Conservation (phyloP, 257 asterid species). For the Lycium ferocissimum region DNA sequence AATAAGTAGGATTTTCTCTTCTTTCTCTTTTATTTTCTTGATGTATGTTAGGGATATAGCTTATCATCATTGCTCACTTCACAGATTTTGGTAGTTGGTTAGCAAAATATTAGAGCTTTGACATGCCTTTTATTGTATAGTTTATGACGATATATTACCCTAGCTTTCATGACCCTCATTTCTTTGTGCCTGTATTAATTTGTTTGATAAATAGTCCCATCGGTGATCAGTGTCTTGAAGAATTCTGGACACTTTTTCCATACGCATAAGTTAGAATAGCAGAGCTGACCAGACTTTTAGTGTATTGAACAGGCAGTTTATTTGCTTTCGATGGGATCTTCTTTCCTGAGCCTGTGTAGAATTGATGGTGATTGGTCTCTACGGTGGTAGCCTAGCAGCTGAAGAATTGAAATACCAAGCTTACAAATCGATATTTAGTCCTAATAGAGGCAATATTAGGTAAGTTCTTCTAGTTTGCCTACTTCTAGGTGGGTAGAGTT, state of each 20-base stretch:
- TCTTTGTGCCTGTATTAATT: neutral
- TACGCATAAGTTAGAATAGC: neutral
- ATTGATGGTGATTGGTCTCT: too few species aligned
- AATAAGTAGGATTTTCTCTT: too few species aligned
- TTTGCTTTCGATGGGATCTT: too few species aligned
- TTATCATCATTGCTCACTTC: too few species aligned
- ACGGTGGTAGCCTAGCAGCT: too few species aligned
- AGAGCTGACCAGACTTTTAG: neutral
- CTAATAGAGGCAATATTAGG: too few species aligned
- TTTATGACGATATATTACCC: neutral
- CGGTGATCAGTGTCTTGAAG: neutral
- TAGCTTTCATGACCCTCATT: neutral
- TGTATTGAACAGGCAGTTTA: neutral
- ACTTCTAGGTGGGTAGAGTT: neutral
- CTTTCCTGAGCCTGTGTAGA: neutral
- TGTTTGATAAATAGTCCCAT: neutral
- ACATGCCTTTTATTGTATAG: neutral
- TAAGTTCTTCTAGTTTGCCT: neutral
- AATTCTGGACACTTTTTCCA: neutral
- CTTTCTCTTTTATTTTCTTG: too few species aligned
- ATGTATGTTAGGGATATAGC: too few species aligned
- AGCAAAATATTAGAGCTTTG: too few species aligned
- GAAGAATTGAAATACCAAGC: too few species aligned
- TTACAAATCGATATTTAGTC: too few species aligned
- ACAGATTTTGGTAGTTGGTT: too few species aligned